Percentiles rank a stretch among this genome's conserved stretches.
phyloP scores from a whole-genome alignment of 352 stramenopile genomes.

The Globisporangium mamillatum region DNA sequence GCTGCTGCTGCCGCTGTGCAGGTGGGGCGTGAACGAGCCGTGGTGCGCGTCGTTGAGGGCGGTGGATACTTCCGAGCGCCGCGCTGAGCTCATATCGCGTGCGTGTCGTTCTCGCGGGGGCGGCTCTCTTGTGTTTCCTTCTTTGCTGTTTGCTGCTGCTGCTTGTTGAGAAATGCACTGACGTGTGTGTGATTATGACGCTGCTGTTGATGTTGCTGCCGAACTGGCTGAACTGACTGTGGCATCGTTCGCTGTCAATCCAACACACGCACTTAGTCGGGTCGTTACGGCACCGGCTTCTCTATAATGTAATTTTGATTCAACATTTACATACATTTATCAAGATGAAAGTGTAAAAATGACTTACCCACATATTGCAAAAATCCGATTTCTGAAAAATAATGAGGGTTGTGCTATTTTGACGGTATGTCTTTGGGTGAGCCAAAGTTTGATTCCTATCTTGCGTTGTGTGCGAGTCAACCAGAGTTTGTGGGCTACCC shows the following conservation, averaged over 20 bases:
- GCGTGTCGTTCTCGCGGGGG: not conserved
- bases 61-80: conserved; percentile 18
- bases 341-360: not conserved
- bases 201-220: not conserved
- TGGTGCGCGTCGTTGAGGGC: conserved; percentile 16
- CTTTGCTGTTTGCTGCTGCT: not conserved
- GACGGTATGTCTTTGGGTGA: too few relatives aligned
- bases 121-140: not conserved
- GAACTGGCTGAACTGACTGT: not conserved
- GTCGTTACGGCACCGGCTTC: not conserved
- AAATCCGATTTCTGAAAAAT: not conserved
- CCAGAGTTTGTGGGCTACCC: too few relatives aligned
- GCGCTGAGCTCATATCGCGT: conserved; percentile 11
- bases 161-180: conserved; percentile 1
- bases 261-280: not conserved
- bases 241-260: not conserved
- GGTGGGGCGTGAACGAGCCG: conserved; percentile 9
- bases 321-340: not conserved
- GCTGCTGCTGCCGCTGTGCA: not conserved
- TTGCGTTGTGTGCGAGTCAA: too few relatives aligned
- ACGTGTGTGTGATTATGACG: conserved; percentile 1
- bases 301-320: not conserved
- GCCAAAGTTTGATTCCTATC: too few relatives aligned
- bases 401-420: not conserved
- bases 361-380: not conserved